Evolutionary conservation across 1,284 basidiomycete genomes (phyloP).

Genomic region (Cutaneotrichosporon dermatis): DNA sequence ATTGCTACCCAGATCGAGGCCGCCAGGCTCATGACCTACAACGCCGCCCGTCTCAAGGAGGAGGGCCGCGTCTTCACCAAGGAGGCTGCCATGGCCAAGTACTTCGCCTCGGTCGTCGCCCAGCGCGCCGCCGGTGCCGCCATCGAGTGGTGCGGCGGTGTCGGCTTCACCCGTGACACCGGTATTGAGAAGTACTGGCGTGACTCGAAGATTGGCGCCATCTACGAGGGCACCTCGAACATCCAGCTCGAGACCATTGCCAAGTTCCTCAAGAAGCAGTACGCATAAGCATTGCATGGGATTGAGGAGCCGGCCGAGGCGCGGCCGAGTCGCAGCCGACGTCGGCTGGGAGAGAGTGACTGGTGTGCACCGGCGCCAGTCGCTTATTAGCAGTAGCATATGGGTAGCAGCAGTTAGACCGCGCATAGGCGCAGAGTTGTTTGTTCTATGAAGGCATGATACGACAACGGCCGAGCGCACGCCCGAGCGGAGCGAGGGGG

Average conservation of each 20-base stretch:
- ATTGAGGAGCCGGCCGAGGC: too few species aligned
- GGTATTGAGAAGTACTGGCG: slow-evolving; percentile 93
- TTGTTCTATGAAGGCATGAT: slow-evolving; percentile 6
- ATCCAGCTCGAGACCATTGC: slow-evolving; percentile 97
- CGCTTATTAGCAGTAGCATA: background rate
- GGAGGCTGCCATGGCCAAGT: slow-evolving; percentile 96
- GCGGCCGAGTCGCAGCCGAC: too few species aligned
- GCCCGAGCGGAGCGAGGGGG: background rate
- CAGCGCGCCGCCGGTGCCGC: slow-evolving; percentile 81
- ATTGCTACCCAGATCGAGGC: slow-evolving; percentile 85
- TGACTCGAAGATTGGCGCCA: slow-evolving; percentile 92
- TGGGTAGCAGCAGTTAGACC: background rate
- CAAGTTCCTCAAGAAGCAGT: slow-evolving; percentile 61
- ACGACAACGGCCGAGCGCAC: background rate
- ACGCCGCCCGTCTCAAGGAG: slow-evolving; percentile 84
- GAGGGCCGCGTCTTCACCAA: slow-evolving; percentile 81
- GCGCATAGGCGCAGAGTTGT: slow-evolving; percentile 3
- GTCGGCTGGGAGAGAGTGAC: too few species aligned
- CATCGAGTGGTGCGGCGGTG: slow-evolving; percentile 95
- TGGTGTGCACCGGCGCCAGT: too few species aligned
- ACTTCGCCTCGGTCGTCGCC: slow-evolving; percentile 81
- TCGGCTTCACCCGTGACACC: slow-evolving; percentile 90
- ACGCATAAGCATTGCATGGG: slow-evolving; percentile 17
- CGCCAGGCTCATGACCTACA: slow-evolving; percentile 91
- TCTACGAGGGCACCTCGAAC: slow-evolving; percentile 93